Base-by-base conservation (phyloP, 106 monocot species). In the Allium fistulosum region DNA sequence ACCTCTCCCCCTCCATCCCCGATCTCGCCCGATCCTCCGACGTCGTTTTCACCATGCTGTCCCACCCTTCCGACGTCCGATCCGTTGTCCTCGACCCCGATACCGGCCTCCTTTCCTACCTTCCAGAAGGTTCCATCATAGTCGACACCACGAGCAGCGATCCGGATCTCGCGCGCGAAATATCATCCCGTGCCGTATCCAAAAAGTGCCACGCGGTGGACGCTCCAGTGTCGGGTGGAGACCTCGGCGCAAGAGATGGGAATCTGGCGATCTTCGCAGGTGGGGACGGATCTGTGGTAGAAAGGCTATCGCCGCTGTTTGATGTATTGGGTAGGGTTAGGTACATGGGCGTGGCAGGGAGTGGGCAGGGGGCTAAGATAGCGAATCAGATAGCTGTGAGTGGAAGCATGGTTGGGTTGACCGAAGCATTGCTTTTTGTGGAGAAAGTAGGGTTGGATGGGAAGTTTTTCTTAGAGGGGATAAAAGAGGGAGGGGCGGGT, bases 281-380 rank as follows among this genome's bases (percentile, higher is more conserved):
- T 10, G 84, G 79, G 5, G 53, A 57, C 13, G 51, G 79, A 14
- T 53, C 14, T 12, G 55, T 6, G 2, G 62, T 84, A 17, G 17
- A 53, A 13, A 69, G 77, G 76, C 70, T 84, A 10, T 49, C 55
- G 18, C 79, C 84, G 3, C 70, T 84, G 37, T 77, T 77, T 47
- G 46, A 67, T 1, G 15, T 76, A 7, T 16, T 80, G 2, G 79
- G 84, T 55, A 69, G 17, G 26, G 66, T 45, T 4, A 77, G 65
- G 27, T 51, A 57, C 15, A 72, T 84, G 79, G 84, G 84, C 9
- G 49, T 12, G 7, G 17, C 79, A 9, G 84, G 84, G n/a, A 72
- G 73, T 64, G 84, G 79, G 84, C 84, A 84, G 79, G 76, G 69
- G 66, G 57, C 57, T 46, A 84, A 84, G 66, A 72, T 84, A 9